Evolutionary conservation across 257 asterid species (phyloP).

Genomic region (Mitragyna speciosa): DNA sequence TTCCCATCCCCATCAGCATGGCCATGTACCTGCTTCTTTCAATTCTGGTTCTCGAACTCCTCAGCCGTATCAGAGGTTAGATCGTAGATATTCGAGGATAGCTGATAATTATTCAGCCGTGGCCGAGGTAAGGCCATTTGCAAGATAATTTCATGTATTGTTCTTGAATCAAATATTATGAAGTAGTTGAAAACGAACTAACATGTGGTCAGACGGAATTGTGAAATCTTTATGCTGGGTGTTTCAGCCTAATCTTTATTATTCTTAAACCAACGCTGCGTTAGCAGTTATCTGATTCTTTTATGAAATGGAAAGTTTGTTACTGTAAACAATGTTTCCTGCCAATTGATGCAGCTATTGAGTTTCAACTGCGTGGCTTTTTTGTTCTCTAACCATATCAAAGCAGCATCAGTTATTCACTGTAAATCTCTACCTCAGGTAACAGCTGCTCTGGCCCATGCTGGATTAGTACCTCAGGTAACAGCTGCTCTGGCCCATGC

Average conservation of each 20-base stretch:
- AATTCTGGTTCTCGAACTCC: constrained; percentile 54
- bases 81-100: constrained; percentile 69
- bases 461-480: too few species aligned
- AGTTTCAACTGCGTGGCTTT: background rate
- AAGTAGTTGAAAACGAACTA: too few species aligned
- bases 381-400: background rate
- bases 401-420: background rate
- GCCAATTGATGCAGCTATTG: background rate
- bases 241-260: background rate
- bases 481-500: too few species aligned
- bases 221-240: too few species aligned
- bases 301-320: too few species aligned
- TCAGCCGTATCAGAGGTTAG: constrained; percentile 46
- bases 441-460: constrained; percentile 78
- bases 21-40: constrained; percentile 30
- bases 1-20: constrained; percentile 39
- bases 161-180: too few species aligned
- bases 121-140: constrained; percentile 56
- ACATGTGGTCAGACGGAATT: too few species aligned
- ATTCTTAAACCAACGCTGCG: background rate
- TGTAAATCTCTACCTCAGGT: constrained; percentile 44
- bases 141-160: background rate
- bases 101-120: constrained; percentile 64
- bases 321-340: background rate
- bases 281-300: too few species aligned